Evolutionary conservation across 1,284 basidiomycete species (phyloP), one percentile per base, ranked within the genome.

Genomic region (Irpex sp.): DNA sequence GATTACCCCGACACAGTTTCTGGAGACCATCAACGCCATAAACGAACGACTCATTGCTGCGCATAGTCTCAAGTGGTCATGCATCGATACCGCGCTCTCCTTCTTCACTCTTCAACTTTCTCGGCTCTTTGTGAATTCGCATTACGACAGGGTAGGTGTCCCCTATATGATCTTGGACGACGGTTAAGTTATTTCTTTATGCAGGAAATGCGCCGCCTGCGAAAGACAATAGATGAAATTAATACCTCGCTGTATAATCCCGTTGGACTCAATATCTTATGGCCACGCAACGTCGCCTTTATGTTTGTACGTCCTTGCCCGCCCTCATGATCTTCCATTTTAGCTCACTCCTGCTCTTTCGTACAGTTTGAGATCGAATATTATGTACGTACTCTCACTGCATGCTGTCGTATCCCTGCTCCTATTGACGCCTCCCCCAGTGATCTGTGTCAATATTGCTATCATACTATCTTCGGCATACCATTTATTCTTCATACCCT

Each of bases 1-100:
- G 90, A 85, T 94, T 72, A 91, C 89, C 21, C 89, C 91, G 43
- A 93, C 90, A 1, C 88, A 92, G 68, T 93, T 93, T 71, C 80
- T 92, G 57, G 90, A 93, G 75, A 89, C 89, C n/a, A 86, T 94
- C 70, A 94, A 93, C 69, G 81, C 85, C 19, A 87, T 94, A 73
- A 94, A 94, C 74, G 92, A 93, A 72, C 76, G 87, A 19, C 81
- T 94, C 63, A 91, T 93, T 62, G 88, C 88, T 5, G 92, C 92
- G 3, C 84, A 93, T 69, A 90, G 87, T 70, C 75, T 89, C 61
- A 77, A 80, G 61, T 82, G 82, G 68, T 81, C 89, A 33, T 81
- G 87, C 64, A 21, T 89, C 57, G 88, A 92, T 72, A 93, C 91
- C 71, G 69, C 83, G 54, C 70, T 94, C 5, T 83, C 89, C n/a